Base-by-base conservation (phyloP, 2,329 filamentous ascomycete genomes). In the Aspergillus tanneri region DNA sequence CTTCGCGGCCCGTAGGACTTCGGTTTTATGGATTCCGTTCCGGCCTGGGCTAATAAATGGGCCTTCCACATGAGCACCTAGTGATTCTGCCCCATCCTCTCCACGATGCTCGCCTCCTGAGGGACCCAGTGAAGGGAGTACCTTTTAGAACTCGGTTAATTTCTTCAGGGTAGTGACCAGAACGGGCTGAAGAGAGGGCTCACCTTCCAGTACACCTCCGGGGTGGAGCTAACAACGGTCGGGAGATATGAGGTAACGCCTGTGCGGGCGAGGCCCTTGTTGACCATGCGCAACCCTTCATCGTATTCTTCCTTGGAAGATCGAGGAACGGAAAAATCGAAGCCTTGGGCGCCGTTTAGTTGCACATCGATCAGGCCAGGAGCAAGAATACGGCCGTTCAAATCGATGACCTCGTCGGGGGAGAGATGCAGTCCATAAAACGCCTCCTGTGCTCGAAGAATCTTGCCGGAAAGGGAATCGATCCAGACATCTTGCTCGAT, bases 351-450 rank as follows among this genome's bases (percentile, higher is more conserved):
- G 39, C 91, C 91, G 63, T 96, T 96, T 58, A 96, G 83, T 70
- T 96, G 91, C 43, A 87, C 86, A 57, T 96, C 91, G 59, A 96
- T 93, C 64, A 96, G 79, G 21, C 91, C 91, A 0, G 91, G 90
- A 0, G 87, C 83, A 16, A 96, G 68, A 56, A 96, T 92, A 60
- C 88, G 88, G 49, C 90, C 89, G 43, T 84, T 82, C 1, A 96
- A 82, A 62, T 96, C 84, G 59, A 96, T 77, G 45, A 85, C 84
- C 58, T 84, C 72, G 64, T 92, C 88, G 1, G 91, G 88, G 2
- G 66, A 71, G 21, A 72, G 60, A 23, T 72, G 67, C 19, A 72
- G 57, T 24, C 68, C 71, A 54, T 77, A 77, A 47, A 84, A 79
- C 47, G 80, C 76, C 53, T 82, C 75, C 62, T 84, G 81, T 46